Percentiles rank a stretch among this genome's conserved stretches.
phyloP scores from a whole-genome alignment of 1,284 basidiomycete species.

The Leccinum fallax region DNA sequence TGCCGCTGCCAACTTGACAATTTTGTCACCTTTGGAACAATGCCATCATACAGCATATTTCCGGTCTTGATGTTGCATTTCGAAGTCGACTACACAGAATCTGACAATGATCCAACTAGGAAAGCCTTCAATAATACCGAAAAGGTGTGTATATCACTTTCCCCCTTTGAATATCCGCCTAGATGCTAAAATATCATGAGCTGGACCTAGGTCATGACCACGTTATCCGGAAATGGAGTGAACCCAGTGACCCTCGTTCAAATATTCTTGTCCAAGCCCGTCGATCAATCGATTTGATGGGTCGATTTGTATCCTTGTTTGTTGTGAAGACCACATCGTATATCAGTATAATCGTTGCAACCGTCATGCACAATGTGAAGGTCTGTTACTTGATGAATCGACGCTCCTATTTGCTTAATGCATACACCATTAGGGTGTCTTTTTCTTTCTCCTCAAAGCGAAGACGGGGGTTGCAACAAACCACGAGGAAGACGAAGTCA shows the following conservation, averaged over 20 bases:
- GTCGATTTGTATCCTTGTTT: conserved; percentile 93
- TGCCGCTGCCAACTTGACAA: conserved; percentile 92
- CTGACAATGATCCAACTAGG: conserved; percentile 93
- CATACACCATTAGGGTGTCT: conserved; percentile 72
- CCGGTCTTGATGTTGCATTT: conserved; percentile 97
- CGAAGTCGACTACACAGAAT: conserved; percentile 92
- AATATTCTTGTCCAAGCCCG: conserved; percentile 93
- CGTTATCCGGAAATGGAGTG: conserved; percentile 96
- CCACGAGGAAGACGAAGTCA: conserved; percentile 92
- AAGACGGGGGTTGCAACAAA: conserved; percentile 98
- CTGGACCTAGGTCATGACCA: conserved; percentile 95
- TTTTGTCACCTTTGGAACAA: conserved; percentile 91
- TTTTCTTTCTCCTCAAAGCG: conserved; percentile 95
- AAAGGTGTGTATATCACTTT: conserved; percentile 59
- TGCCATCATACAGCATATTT: conserved; percentile 89
- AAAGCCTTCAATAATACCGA: conserved; percentile 88
- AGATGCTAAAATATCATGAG: conserved; percentile 97
- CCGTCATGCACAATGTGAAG: conserved; percentile 99
- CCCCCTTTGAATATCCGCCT: conserved; percentile 1
- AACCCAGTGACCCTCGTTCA: conserved; percentile 89
- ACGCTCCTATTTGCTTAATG: conserved; percentile 2
- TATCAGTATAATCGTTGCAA: conserved; percentile 90
- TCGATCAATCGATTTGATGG: conserved; percentile 89
- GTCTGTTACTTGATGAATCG: conserved; percentile 44
- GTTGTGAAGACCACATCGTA: conserved; percentile 95